Conservation (phyloP, 768 basidiomycete genomes). For the Phaffia australis region DNA sequence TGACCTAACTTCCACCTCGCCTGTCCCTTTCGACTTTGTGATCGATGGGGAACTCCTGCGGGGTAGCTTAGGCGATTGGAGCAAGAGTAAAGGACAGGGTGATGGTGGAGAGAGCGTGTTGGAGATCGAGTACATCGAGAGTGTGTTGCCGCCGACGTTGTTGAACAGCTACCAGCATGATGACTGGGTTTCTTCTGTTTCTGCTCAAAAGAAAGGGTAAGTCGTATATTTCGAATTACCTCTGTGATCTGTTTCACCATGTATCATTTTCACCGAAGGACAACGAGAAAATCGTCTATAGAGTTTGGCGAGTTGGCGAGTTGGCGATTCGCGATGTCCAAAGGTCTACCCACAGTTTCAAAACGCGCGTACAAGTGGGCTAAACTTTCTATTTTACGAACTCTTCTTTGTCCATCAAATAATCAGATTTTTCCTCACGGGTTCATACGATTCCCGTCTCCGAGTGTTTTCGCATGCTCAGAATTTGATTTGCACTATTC, state of each 20-base stretch:
- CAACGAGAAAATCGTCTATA: neutral
- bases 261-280: neutral
- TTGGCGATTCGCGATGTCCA: neutral
- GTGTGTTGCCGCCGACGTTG: conserved; percentile 72
- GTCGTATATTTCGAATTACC: neutral
- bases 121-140: conserved; percentile 84
- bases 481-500: conserved; percentile 45
- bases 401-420: neutral
- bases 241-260: neutral
- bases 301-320: neutral
- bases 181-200: conserved; percentile 84
- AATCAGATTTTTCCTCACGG: conserved; percentile 57
- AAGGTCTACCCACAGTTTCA: neutral
- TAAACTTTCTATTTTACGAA: neutral
- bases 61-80: conserved; percentile 62
- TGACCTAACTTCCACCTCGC: conserved; percentile 44
- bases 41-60: conserved; percentile 70
- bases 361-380: neutral
- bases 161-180: conserved; percentile 71
- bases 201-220: conserved; percentile 51
- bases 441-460: conserved; percentile 68
- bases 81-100: conserved; percentile 60
- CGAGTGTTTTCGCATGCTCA: conserved; percentile 64
- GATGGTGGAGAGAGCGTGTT: conserved; percentile 64
- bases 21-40: conserved; percentile 87